These are phyloP conservation scores for Talaromyces proteolyticus DNA, from an alignment of 495 filamentous ascomycete species.

Conservation along the genomic window DNA sequence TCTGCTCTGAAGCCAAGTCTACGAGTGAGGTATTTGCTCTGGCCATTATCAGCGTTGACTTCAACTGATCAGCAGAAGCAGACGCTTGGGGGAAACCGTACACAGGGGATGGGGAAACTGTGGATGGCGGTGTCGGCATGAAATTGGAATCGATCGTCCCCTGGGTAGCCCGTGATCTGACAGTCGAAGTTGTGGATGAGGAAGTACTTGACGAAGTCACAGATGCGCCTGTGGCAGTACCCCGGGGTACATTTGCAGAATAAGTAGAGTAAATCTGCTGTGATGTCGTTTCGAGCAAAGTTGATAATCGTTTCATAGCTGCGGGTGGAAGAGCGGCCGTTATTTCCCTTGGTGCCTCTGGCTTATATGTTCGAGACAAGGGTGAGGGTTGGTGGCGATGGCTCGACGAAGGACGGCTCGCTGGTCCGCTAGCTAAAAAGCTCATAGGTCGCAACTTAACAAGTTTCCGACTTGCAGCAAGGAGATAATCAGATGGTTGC, in stretches of 20 bases:
- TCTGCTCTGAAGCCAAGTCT: not conserved
- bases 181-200: not conserved
- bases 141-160: not conserved
- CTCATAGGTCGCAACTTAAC: not conserved
- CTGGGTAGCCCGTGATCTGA: not conserved
- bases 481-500: constrained; percentile 11
- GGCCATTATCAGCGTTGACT: not conserved
- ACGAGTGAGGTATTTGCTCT: not conserved
- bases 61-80: not conserved
- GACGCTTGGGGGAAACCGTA: not conserved
- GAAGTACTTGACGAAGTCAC: not conserved
- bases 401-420: constrained; percentile 28
- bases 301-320: not conserved
- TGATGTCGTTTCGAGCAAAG: not conserved
- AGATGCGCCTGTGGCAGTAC: not conserved
- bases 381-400: constrained; percentile 9
- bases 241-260: not conserved
- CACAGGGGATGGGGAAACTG: not conserved
- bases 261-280: not conserved
- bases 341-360: not conserved
- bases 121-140: not conserved
- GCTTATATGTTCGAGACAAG: not conserved
- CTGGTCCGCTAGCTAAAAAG: constrained; percentile 2
- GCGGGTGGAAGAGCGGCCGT: not conserved
- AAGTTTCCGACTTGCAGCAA: not conserved